phyloP scores from a whole-genome alignment of 352 stramenopile species.

The Phytopythium mirpurense region DNA sequence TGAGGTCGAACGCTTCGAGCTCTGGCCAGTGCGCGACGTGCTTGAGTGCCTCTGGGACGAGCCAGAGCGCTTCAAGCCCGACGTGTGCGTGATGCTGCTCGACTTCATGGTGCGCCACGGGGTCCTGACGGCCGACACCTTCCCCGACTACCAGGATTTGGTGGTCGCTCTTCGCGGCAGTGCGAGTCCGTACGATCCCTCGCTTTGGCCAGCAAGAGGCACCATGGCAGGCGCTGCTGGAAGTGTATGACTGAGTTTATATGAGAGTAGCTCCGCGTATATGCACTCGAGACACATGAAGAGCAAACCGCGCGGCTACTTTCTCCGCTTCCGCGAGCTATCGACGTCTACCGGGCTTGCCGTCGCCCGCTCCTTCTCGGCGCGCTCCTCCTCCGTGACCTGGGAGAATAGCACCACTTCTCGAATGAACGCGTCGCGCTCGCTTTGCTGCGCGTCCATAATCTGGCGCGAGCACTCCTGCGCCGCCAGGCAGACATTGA shows the following conservation, averaged over 20 bases:
- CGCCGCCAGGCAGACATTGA: constrained; percentile 67
- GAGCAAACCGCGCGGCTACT: constrained; percentile 24
- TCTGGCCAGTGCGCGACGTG: constrained; percentile 35
- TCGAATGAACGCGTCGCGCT: constrained; percentile 56
- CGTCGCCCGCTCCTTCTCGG: constrained; percentile 9
- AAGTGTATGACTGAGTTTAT: too few relatives aligned
- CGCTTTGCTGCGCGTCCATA: constrained; percentile 33
- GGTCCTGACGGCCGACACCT: constrained; percentile 54
- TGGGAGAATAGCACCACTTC: constrained; percentile 55
- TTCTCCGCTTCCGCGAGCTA: constrained; percentile 44
- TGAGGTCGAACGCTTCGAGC: constrained; percentile 60
- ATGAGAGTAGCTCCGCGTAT: too few relatives aligned
- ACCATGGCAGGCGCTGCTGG: too few relatives aligned
- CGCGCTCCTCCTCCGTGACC: constrained; percentile 13
- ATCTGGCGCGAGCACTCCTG: constrained; percentile 47
- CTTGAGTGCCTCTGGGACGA: constrained; percentile 31
- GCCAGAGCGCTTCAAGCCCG: constrained; percentile 60
- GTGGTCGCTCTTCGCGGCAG: constrained; percentile 24
- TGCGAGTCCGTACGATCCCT: constrained; percentile 20
- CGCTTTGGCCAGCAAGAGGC: background rate
- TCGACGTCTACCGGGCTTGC: constrained; percentile 12
- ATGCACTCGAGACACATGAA: background rate
- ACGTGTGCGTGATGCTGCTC: constrained; percentile 61
- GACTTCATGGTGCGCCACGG: constrained; percentile 65
- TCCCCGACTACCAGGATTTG: constrained; percentile 37